These are phyloP conservation scores for Tolypocladium ovalisporum DNA, from an alignment of 2,329 filamentous ascomycete genomes.

Conservation along the genomic window DNA sequence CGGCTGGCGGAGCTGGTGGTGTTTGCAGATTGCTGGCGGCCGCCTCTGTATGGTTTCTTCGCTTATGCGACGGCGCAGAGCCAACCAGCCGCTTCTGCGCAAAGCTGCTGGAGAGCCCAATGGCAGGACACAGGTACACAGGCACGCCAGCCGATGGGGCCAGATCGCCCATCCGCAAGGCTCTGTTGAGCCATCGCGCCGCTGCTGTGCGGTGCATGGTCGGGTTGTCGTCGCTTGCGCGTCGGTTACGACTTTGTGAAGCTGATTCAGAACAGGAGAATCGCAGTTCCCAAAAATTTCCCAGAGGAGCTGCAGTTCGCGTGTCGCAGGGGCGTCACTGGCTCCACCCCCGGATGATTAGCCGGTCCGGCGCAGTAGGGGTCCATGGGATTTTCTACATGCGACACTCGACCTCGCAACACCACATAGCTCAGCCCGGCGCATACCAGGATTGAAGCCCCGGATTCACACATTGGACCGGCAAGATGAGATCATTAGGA, in stretches of 20 bases:
- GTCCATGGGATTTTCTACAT: slow-evolving; percentile 16
- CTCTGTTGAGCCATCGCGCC: slow-evolving; percentile 30
- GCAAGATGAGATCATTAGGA: slow-evolving; percentile 36
- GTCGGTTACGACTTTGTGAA: neutral
- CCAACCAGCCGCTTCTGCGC: slow-evolving; percentile 4
- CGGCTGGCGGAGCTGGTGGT: neutral
- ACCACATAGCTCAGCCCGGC: neutral
- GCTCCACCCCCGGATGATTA: slow-evolving; percentile 10
- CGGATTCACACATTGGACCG: neutral
- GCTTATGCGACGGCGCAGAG: slow-evolving; percentile 7
- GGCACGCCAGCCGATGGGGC: slow-evolving; percentile 28
- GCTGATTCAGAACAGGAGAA: neutral
- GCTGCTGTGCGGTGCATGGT: slow-evolving; percentile 33
- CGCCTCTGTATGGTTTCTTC: slow-evolving; percentile 17
- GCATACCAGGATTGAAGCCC: slow-evolving; percentile 1
- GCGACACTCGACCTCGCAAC: neutral
- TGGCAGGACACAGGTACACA: slow-evolving; percentile 35
- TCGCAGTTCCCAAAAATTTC: neutral
- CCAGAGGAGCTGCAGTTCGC: neutral
- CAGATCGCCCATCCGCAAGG: slow-evolving; percentile 29
- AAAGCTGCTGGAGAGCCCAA: slow-evolving; percentile 15
- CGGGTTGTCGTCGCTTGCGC: neutral
- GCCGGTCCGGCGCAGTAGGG: slow-evolving; percentile 10
- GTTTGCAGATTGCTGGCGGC: neutral
- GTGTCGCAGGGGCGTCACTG: neutral